A percentile compares a stretch with the other conserved stretches of the same genome.
Evolutionary conservation across 495 filamentous ascomycete genomes (phyloP).

Genomic region (Podospora anserina): DNA sequence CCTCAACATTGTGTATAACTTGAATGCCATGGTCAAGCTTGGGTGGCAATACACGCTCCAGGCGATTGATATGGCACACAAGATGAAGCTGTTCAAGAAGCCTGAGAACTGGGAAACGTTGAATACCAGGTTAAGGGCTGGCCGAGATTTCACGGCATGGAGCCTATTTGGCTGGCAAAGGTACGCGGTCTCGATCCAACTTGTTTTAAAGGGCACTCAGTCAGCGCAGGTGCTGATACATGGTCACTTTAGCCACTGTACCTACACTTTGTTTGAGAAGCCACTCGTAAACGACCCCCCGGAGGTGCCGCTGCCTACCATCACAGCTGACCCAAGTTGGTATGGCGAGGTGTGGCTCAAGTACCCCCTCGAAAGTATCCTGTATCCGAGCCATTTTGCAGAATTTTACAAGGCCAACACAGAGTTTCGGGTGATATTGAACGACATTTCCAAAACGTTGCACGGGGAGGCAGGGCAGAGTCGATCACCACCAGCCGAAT

Average conservation of each 20-base stretch:
- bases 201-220: not conserved
- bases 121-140: slow-evolving; percentile 5
- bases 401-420: slow-evolving; percentile 29
- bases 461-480: slow-evolving; percentile 11
- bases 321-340: slow-evolving; percentile 21
- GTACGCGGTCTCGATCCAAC: not conserved
- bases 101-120: slow-evolving; percentile 7
- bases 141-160: slow-evolving; percentile 8
- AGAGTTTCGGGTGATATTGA: slow-evolving; percentile 32
- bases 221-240: not conserved
- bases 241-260: slow-evolving; percentile 11
- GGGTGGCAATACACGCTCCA: slow-evolving; percentile 32
- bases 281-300: slow-evolving; percentile 28
- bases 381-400: slow-evolving; percentile 23
- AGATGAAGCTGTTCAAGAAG: slow-evolving; percentile 31
- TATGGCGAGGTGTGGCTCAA: slow-evolving; percentile 37
- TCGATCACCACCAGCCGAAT: slow-evolving; percentile 11
- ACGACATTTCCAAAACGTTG: slow-evolving; percentile 21
- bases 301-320: slow-evolving; percentile 29
- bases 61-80: slow-evolving; percentile 32
- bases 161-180: slow-evolving; percentile 6
- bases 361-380: slow-evolving; percentile 26
- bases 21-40: slow-evolving; percentile 34
- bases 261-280: slow-evolving; percentile 25
- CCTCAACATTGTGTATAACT: slow-evolving; percentile 28